Conservation (phyloP, 2,329 filamentous ascomycete genomes). For the Diaporthe sp. region DNA sequence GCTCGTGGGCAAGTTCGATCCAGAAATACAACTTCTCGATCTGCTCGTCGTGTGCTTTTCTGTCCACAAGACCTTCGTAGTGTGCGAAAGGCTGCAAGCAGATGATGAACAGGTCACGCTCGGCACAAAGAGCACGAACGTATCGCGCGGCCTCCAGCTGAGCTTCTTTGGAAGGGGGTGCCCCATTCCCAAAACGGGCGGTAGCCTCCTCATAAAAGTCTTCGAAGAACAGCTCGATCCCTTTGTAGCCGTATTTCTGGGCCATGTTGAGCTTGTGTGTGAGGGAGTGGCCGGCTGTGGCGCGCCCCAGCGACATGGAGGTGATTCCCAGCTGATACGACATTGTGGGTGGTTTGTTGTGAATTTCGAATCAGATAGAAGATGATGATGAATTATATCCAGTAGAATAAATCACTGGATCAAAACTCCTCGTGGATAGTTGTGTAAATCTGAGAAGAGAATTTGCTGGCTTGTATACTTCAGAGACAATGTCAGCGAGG, state of each 20-base stretch:
- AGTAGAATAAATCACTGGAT: neutral
- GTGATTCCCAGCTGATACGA: slow-evolving; percentile 76
- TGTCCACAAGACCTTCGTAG: slow-evolving; percentile 80
- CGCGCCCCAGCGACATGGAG: slow-evolving; percentile 82
- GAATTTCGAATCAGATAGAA: neutral
- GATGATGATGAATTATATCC: neutral
- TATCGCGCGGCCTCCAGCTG: slow-evolving; percentile 68
- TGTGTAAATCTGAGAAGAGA: neutral
- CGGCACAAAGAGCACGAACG: slow-evolving; percentile 69
- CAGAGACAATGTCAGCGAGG: slow-evolving; percentile 4
- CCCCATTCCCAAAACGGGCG: neutral
- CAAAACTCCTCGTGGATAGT: neutral
- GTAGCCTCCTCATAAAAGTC: slow-evolving; percentile 75
- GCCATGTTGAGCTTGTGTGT: slow-evolving; percentile 78
- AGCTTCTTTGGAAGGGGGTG: slow-evolving; percentile 43
- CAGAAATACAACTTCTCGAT: slow-evolving; percentile 77
- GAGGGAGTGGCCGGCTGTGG: slow-evolving; percentile 76
- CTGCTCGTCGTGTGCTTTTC: slow-evolving; percentile 67
- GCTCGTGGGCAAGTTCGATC: slow-evolving; percentile 74
- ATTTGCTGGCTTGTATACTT: neutral
- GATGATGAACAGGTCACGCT: slow-evolving; percentile 67
- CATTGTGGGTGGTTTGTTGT: slow-evolving; percentile 53
- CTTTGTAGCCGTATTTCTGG: slow-evolving; percentile 73
- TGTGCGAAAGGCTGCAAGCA: slow-evolving; percentile 83
- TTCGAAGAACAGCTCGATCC: slow-evolving; percentile 84